These are phyloP conservation scores for Rubia yunnanensis DNA, from an alignment of 257 asterid genomes.

Conservation along the genomic window DNA sequence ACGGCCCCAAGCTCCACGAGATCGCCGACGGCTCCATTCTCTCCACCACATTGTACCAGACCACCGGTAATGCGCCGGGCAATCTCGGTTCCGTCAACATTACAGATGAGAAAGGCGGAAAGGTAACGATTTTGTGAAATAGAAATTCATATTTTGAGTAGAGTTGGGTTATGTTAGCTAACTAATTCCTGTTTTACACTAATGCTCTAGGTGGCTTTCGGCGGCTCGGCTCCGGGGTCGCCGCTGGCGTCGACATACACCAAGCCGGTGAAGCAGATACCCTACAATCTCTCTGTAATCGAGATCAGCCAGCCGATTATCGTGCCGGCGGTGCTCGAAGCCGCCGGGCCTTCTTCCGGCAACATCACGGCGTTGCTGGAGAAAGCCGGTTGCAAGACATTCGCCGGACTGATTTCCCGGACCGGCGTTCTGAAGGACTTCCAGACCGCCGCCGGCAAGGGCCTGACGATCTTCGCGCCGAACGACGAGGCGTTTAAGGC, in stretches of 20 bases:
- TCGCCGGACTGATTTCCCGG: conserved; percentile 40
- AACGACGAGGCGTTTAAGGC: conserved; percentile 88
- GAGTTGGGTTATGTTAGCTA: too few species aligned
- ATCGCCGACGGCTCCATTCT: conserved; percentile 74
- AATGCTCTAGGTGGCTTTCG: conserved; percentile 81
- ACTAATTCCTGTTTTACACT: neutral
- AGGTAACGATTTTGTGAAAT: neutral
- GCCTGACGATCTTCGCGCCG: conserved; percentile 81
- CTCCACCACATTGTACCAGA: conserved; percentile 81
- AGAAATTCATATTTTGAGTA: too few species aligned
- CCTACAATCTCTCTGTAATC: conserved; percentile 67
- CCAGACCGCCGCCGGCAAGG: conserved; percentile 43
- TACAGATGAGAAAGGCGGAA: conserved; percentile 74
- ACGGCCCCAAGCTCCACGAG: conserved; percentile 66
- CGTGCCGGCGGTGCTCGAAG: conserved; percentile 51
- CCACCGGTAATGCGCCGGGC: conserved; percentile 84
- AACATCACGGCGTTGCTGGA: conserved; percentile 65
- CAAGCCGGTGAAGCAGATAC: conserved; percentile 51
- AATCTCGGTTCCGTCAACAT: conserved; percentile 81
- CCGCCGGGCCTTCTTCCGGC: conserved; percentile 50
- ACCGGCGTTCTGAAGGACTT: conserved; percentile 61
- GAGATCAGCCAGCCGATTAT: conserved; percentile 71
- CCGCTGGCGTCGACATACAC: conserved; percentile 44
- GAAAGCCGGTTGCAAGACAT: conserved; percentile 89
- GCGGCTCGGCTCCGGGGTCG: conserved; percentile 73